Conservation (phyloP, 106 monocot genomes). For the Dendrobium officinale region DNA sequence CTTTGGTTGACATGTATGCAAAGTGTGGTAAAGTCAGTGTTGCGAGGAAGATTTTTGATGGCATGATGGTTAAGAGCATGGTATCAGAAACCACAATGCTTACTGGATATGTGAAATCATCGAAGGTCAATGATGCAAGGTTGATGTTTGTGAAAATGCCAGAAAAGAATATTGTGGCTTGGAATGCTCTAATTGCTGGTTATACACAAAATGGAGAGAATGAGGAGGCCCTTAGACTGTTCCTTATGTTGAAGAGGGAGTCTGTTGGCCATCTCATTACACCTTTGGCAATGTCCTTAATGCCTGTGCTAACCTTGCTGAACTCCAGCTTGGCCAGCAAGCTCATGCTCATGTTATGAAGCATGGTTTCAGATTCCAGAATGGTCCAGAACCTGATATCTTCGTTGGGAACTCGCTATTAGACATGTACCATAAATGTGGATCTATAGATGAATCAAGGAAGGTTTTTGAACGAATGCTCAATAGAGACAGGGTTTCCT, state of each 20-base stretch:
- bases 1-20: constrained; percentile 76
- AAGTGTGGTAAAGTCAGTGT: constrained; percentile 55
- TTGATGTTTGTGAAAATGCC: constrained; percentile 46
- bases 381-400: constrained; percentile 40
- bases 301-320: constrained; percentile 52
- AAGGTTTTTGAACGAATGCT: constrained; percentile 47
- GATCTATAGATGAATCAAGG: constrained; percentile 29
- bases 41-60: constrained; percentile 53
- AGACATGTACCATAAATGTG: constrained; percentile 78
- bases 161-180: constrained; percentile 58
- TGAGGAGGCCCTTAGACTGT: constrained; percentile 59
- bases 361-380: constrained; percentile 52
- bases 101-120: constrained; percentile 51
- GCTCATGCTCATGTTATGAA: constrained; percentile 64
- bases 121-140: constrained; percentile 39
- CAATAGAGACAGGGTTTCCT: constrained; percentile 50
- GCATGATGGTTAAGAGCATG: constrained; percentile 44
- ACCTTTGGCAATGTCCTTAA: constrained; percentile 69
- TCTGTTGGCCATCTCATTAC: constrained; percentile 57
- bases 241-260: constrained; percentile 47
- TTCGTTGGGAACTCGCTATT: constrained; percentile 65
- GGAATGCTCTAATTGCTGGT: constrained; percentile 79
- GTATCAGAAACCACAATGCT: constrained; percentile 69
- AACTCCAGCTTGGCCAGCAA: constrained; percentile 50
- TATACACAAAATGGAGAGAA: constrained; percentile 56